Percentiles rank a stretch among this genome's conserved stretches.
These are phyloP conservation scores for Endocarpon pusillum DNA, from an alignment of 495 filamentous ascomycete species.

Conservation along the genomic window DNA sequence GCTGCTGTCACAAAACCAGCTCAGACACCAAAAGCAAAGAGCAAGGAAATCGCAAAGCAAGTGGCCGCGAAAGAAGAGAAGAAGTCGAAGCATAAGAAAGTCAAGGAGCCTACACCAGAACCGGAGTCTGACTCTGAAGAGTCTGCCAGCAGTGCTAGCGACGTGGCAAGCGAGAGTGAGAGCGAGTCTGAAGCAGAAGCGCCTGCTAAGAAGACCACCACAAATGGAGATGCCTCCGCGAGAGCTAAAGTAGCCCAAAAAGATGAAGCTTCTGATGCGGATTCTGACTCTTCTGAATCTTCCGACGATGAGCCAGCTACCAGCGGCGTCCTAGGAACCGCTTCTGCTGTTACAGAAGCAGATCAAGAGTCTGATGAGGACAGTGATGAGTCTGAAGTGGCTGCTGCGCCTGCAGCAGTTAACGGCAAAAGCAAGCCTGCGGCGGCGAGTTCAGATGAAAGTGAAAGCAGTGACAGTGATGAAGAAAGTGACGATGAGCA, in stretches of 20 bases:
- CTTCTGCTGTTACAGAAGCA: too few relatives aligned
- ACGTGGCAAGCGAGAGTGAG: slow-evolving; percentile 16
- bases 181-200: slow-evolving; percentile 17
- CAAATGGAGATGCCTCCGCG: too few relatives aligned
- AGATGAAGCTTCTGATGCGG: slow-evolving; percentile 12
- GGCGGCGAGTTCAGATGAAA: neutral
- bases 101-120: slow-evolving; percentile 30
- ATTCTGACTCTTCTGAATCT: slow-evolving; percentile 11
- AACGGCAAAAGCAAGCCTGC: too few relatives aligned
- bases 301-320: too few relatives aligned
- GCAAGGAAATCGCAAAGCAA: slow-evolving; percentile 31
- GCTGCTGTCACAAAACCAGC: slow-evolving; percentile 32
- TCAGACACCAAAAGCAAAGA: slow-evolving; percentile 29
- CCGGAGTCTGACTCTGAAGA: slow-evolving; percentile 29
- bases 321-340: too few relatives aligned
- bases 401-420: too few relatives aligned
- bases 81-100: slow-evolving; percentile 22
- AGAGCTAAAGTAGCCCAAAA: slow-evolving; percentile 14
- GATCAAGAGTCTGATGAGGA: slow-evolving; percentile 9
- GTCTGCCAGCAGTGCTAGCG: slow-evolving; percentile 20
- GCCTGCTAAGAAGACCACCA: slow-evolving; percentile 16
- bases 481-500: slow-evolving; percentile 2
- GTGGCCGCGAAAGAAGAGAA: slow-evolving; percentile 27
- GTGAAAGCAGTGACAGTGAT: neutral
- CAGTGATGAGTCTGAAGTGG: neutral